A percentile compares a stretch with the other conserved stretches of the same genome.
phyloP scores from a whole-genome alignment of 495 filamentous ascomycete genomes.

The Aspergillus ostianus region DNA sequence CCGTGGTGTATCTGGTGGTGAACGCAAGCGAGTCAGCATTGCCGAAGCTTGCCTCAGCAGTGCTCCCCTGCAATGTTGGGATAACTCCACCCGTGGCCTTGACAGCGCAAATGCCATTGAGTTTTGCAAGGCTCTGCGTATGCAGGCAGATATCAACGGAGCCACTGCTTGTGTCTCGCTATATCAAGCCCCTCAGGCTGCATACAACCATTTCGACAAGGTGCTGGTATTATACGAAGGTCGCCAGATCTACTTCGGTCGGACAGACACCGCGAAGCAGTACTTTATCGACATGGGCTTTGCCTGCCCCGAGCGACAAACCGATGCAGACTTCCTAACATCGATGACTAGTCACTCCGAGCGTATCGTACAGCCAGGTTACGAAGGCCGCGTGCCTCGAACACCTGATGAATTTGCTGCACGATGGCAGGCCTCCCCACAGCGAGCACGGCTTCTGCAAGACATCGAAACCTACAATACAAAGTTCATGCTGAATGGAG shows the following conservation, averaged over 20 bases:
- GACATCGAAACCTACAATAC: constrained; percentile 47
- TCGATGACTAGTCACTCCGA: not conserved
- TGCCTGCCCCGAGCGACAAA: constrained; percentile 49
- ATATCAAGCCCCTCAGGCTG: constrained; percentile 74
- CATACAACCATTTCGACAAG: constrained; percentile 55
- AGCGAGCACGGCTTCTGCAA: constrained; percentile 39
- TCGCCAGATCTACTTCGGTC: constrained; percentile 58
- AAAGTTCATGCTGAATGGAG: constrained; percentile 22
- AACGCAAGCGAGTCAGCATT: constrained; percentile 41
- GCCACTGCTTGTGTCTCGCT: constrained; percentile 69
- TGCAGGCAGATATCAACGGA: constrained; percentile 64
- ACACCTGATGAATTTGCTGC: constrained; percentile 64
- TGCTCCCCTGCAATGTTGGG: constrained; percentile 63
- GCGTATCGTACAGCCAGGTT: constrained; percentile 51
- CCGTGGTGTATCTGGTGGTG: constrained; percentile 72
- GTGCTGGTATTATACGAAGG: constrained; percentile 55
- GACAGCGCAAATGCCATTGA: constrained; percentile 75
- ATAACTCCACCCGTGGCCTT: constrained; percentile 77
- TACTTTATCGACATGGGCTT: constrained; percentile 57
- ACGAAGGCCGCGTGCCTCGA: constrained; percentile 57
- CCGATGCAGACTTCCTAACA: constrained; percentile 1
- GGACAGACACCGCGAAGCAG: constrained; percentile 45
- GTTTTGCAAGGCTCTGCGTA: constrained; percentile 56
- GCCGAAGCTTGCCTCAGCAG: constrained; percentile 5
- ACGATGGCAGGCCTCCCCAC: constrained; percentile 46